Percentiles rank a stretch among this genome's conserved stretches.
phyloP scores from a whole-genome alignment of 1,284 basidiomycete genomes.

The Waitea zeae region DNA sequence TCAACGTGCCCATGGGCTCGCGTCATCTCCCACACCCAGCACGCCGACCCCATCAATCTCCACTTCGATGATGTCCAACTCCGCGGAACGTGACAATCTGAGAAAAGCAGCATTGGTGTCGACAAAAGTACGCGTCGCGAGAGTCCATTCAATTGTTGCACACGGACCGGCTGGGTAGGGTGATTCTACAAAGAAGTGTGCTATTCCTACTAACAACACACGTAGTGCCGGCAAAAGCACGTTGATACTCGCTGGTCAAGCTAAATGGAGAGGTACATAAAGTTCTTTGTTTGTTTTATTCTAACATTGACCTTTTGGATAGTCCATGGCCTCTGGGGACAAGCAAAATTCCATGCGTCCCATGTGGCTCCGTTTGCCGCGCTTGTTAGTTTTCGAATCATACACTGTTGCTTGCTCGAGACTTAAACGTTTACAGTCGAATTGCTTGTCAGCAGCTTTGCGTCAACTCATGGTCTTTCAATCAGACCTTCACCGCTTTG shows the following conservation, averaged over 20 bases:
- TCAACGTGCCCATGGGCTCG: too few species aligned
- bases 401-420: neutral
- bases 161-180: too few species aligned
- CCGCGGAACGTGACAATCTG: too few species aligned
- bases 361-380: constrained; percentile 51
- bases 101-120: too few species aligned
- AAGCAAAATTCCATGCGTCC: constrained; percentile 48
- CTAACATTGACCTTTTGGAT: constrained; percentile 3
- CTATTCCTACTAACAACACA: constrained; percentile 1
- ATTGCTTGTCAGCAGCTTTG: constrained; percentile 48
- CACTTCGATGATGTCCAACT: too few species aligned
- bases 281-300: constrained; percentile 2
- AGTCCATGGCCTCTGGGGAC: constrained; percentile 60
- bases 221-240: constrained; percentile 53
- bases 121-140: too few species aligned
- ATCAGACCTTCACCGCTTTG: constrained; percentile 51
- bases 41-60: too few species aligned
- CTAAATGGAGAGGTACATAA: constrained; percentile 40
- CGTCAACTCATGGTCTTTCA: constrained; percentile 56
- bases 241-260: constrained; percentile 46
- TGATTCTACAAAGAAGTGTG: too few species aligned
- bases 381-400: constrained; percentile 25
- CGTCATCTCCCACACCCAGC: too few species aligned
- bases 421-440: constrained; percentile 20
- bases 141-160: too few species aligned